Conservation (phyloP, 1,284 basidiomycete genomes). For the Leccinum cinnamomeum region DNA sequence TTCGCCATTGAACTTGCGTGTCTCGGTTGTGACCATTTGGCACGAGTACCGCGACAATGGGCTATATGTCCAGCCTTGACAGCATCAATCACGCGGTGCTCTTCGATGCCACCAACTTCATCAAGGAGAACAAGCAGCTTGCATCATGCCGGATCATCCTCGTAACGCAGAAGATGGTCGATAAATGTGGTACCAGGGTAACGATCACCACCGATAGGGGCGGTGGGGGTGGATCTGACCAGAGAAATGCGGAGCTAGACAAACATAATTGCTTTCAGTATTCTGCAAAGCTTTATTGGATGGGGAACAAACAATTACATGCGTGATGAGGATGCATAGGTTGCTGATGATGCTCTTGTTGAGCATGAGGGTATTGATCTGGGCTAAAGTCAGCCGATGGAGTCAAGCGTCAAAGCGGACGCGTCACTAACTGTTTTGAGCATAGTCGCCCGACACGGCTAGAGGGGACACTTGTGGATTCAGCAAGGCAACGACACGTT, state of each 20-base stretch:
- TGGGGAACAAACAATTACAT: too few species aligned
- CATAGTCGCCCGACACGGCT: conserved; percentile 33
- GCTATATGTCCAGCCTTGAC: conserved; percentile 95
- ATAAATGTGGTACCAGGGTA: conserved; percentile 99
- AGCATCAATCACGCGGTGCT: conserved; percentile 98
- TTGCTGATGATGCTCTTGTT: too few species aligned
- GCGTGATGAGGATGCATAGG: too few species aligned
- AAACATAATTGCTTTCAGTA: too few species aligned
- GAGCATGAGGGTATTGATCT: too few species aligned
- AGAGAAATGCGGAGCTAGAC: too few species aligned
- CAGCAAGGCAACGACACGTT: conserved; percentile 10
- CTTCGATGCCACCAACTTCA: conserved; percentile 98
- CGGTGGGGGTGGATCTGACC: too few species aligned
- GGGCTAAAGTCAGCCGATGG: too few species aligned
- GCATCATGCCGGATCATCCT: conserved; percentile 89
- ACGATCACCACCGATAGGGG: conserved; percentile 75
- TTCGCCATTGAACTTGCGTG: conserved; percentile 99
- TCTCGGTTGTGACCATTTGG: conserved; percentile 99
- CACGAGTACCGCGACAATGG: conserved; percentile 99
- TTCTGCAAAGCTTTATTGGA: too few species aligned
- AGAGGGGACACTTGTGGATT: conserved; percentile 23
- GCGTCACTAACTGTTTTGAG: conserved; percentile 29
- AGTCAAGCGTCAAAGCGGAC: too few species aligned
- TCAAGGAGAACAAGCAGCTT: conserved; percentile 99
- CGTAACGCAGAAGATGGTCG: conserved; percentile 97